Evolutionary conservation across 257 asterid genomes (phyloP).

Genomic region (Solanum infundibuliforme): DNA sequence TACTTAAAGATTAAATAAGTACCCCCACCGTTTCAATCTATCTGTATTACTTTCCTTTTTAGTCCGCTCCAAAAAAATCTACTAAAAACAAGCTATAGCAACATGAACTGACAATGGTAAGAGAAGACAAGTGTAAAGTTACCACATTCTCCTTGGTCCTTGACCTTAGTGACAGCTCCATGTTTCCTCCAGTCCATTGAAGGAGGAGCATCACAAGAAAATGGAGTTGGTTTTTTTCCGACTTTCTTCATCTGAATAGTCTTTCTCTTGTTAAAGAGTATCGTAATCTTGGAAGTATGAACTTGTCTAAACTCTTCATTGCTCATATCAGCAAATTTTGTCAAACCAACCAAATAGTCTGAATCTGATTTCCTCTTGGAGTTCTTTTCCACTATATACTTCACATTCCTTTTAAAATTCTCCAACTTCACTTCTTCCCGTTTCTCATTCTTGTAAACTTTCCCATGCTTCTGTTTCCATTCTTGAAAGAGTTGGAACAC

Average conservation of each 20-base stretch:
- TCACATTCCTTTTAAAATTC: constrained; percentile 10
- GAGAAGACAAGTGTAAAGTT: background rate
- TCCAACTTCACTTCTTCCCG: constrained; percentile 14
- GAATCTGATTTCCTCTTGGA: background rate
- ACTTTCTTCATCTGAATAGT: background rate
- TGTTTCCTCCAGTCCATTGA: constrained; percentile 27
- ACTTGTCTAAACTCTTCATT: constrained; percentile 17
- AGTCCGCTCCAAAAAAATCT: background rate
- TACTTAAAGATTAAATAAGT: background rate
- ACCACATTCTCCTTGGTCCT: constrained; percentile 20
- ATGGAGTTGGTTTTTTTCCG: background rate
- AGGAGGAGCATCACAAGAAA: constrained; percentile 11
- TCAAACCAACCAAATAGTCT: constrained; percentile 13
- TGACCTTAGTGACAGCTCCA: constrained; percentile 24
- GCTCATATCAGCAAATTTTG: constrained; percentile 21
- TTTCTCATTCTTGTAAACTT: constrained; percentile 7
- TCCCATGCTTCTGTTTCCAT: constrained; percentile 20
- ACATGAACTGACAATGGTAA: background rate
- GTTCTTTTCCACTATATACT: constrained; percentile 13
- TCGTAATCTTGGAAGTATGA: background rate
- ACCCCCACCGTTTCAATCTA: background rate
- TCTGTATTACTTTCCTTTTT: background rate
- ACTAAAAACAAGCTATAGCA: background rate
- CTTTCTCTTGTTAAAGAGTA: background rate
- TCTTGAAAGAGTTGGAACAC: constrained; percentile 9